Evolutionary conservation across 1,284 basidiomycete genomes (phyloP).

Genomic region (Sanghuangporus weigelae): DNA sequence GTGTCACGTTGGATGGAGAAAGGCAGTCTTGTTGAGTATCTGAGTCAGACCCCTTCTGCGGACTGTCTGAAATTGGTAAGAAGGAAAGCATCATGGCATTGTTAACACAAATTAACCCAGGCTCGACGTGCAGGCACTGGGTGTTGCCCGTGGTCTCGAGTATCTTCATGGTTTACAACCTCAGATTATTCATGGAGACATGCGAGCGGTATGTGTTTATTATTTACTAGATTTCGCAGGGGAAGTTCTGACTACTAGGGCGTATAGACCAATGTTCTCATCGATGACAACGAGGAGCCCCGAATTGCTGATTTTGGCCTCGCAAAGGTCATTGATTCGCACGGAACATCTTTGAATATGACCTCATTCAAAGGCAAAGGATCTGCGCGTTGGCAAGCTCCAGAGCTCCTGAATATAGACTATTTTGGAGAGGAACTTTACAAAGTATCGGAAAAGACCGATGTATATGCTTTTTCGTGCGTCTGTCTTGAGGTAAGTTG

Average conservation of each 20-base stretch:
- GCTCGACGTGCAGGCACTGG: background rate
- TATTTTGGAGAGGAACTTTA: background rate
- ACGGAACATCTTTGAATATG: background rate
- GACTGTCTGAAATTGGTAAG: background rate
- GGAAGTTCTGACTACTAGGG: background rate
- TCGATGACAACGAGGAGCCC: slow-evolving; percentile 1
- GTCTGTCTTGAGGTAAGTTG: slow-evolving; percentile 10
- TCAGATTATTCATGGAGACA: slow-evolving; percentile 8
- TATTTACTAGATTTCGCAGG: background rate
- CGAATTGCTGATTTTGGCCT: slow-evolving; percentile 13
- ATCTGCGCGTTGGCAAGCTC: slow-evolving; percentile 12
- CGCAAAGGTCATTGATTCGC: slow-evolving; percentile 1
- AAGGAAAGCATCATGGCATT: too few species aligned
- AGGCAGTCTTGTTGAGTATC: slow-evolving; percentile 2
- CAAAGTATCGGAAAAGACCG: background rate
- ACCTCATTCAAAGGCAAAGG: slow-evolving; percentile 9
- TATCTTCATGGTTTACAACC: slow-evolving; percentile 8
- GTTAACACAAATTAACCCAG: background rate
- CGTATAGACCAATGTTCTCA: slow-evolving; percentile 10
- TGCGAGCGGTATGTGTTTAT: slow-evolving; percentile 2
- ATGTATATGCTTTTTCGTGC: slow-evolving; percentile 13
- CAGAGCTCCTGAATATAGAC: slow-evolving; percentile 4
- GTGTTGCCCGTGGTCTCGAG: slow-evolving; percentile 5
- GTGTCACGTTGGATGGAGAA: slow-evolving; percentile 11
- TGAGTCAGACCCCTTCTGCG: background rate